Evolutionary conservation across 1,284 basidiomycete genomes (phyloP).

Genomic region (Meripilus lineatus): DNA sequence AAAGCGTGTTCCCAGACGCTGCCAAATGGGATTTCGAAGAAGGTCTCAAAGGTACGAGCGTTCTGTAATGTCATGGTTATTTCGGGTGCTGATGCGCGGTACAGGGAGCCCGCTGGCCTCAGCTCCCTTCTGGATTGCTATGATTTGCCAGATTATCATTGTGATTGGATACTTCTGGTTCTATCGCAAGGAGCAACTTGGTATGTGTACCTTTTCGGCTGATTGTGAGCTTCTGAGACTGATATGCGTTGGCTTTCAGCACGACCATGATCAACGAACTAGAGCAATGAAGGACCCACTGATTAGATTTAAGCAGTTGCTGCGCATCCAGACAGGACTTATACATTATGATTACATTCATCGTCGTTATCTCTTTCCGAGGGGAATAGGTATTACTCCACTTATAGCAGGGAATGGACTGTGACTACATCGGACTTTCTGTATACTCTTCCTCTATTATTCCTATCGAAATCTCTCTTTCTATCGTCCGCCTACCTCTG

Average conservation of each 20-base stretch:
- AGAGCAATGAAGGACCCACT: constrained; percentile 17
- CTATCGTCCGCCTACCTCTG: no score
- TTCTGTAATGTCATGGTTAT: constrained; percentile 7
- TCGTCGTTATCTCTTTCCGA: no score
- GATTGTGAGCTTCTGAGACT: neutral
- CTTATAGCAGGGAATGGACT: no score
- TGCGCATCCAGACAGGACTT: no score
- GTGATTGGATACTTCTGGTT: constrained; percentile 93
- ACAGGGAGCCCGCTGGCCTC: constrained; percentile 71
- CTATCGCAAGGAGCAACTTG: constrained; percentile 84
- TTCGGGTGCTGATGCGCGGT: neutral
- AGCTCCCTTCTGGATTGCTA: constrained; percentile 84
- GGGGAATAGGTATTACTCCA: no score
- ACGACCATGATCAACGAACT: constrained; percentile 35
- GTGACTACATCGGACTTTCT: no score
- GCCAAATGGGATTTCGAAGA: constrained; percentile 81
- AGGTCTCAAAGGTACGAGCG: constrained; percentile 47
- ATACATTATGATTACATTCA: no score
- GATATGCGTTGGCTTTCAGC: constrained; percentile 20
- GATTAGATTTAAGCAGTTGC: constrained; percentile 15
- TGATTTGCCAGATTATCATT: constrained; percentile 76
- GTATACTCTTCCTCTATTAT: no score
- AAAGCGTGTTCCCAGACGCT: constrained; percentile 87
- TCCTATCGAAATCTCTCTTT: no score
- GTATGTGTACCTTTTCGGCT: constrained; percentile 35